Percentiles rank a stretch among this genome's conserved stretches.
phyloP scores from a whole-genome alignment of 1,284 basidiomycete genomes.

The Afroboletus lepidellus region DNA sequence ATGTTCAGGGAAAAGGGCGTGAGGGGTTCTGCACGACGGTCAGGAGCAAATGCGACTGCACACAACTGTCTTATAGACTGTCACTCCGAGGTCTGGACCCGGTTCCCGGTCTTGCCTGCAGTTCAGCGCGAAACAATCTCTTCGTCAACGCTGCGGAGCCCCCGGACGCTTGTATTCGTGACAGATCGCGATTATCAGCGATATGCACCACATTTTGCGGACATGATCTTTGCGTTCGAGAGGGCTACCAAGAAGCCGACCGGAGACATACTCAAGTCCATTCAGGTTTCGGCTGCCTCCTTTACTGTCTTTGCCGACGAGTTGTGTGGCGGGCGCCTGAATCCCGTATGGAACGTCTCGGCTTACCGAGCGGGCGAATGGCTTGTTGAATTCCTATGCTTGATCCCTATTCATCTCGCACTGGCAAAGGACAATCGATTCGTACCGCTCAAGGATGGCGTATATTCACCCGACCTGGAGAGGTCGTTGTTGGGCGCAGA shows the following conservation, averaged over 20 bases:
- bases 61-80: slow-evolving; percentile 40
- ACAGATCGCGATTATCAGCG: slow-evolving; percentile 37
- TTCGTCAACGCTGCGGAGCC: slow-evolving; percentile 31
- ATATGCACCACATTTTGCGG: slow-evolving; percentile 43
- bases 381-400: slow-evolving; percentile 58
- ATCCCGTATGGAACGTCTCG: slow-evolving; percentile 33
- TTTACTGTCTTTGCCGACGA: background rate
- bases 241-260: slow-evolving; percentile 41
- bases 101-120: slow-evolving; percentile 14
- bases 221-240: slow-evolving; percentile 49
- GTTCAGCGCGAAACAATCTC: slow-evolving; percentile 33
- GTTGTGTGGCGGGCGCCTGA: background rate
- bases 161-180: slow-evolving; percentile 42
- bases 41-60: background rate
- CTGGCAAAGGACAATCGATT: slow-evolving; percentile 59
- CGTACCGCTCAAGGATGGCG: slow-evolving; percentile 57
- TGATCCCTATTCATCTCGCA: slow-evolving; percentile 64
- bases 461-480: slow-evolving; percentile 49
- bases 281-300: slow-evolving; percentile 17
- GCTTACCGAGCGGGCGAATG: slow-evolving; percentile 53
- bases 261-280: slow-evolving; percentile 40
- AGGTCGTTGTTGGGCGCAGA: slow-evolving; percentile 55
- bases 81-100: slow-evolving; percentile 53
- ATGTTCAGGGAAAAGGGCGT: background rate
- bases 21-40: slow-evolving; percentile 15